Evolutionary conservation across 2,329 filamentous ascomycete species (phyloP).

Genomic region (Aureobasidium sp.): DNA sequence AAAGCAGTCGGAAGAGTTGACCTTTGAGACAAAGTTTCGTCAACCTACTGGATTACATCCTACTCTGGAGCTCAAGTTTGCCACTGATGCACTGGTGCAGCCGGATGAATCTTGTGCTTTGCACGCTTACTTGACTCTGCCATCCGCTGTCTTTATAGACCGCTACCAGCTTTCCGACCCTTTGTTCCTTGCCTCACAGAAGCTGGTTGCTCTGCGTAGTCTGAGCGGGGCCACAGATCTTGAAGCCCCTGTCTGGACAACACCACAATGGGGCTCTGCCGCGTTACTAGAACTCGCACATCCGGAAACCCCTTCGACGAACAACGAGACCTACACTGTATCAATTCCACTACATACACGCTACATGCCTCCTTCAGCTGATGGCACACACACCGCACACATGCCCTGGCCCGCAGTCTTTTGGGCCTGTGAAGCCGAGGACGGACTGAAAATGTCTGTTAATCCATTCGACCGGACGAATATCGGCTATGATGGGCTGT

Average conservation of each 20-base stretch:
- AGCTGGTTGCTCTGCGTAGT: conserved; percentile 61
- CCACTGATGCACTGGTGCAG: conserved; percentile 43
- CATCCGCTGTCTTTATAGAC: conserved; percentile 75
- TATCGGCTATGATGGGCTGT: conserved; percentile 79
- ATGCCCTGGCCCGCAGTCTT: conserved; percentile 79
- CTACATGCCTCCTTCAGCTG: conserved; percentile 57
- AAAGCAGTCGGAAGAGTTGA: conserved; percentile 28
- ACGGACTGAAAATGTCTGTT: conserved; percentile 58
- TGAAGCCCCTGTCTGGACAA: conserved; percentile 79
- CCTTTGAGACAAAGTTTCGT: conserved; percentile 57
- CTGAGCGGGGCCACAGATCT: conserved; percentile 75
- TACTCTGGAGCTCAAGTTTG: conserved; percentile 62
- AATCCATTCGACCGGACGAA: conserved; percentile 83
- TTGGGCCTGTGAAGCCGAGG: conserved; percentile 73
- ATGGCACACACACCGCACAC: conserved; percentile 35
- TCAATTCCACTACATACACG: conserved; percentile 79
- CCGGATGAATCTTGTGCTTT: conserved; percentile 56
- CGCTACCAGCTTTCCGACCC: conserved; percentile 73
- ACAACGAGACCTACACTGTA: conserved; percentile 47
- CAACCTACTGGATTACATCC: conserved; percentile 77
- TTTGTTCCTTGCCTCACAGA: conserved; percentile 74
- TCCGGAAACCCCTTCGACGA: conserved; percentile 32
- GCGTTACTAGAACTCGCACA: conserved; percentile 67
- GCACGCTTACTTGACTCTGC: conserved; percentile 76
- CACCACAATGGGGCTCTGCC: conserved; percentile 69